Evolutionary conservation across 1,284 basidiomycete species (phyloP), one percentile per base, ranked within the genome.

Genomic region (Marasmius fiardii): DNA sequence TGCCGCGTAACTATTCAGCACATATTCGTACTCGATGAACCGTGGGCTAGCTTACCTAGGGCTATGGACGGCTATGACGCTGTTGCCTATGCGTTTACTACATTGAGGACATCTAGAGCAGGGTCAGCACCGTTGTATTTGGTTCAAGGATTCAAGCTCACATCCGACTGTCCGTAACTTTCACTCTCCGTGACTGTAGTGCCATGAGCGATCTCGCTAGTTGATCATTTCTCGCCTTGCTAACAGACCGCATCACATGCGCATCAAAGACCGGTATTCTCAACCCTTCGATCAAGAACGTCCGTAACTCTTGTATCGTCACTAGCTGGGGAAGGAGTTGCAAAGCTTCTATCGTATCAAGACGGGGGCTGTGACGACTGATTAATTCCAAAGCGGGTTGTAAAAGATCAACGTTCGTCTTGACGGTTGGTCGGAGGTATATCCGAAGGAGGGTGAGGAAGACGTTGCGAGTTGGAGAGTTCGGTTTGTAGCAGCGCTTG

Each of bases 31-130:
- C 28, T 43, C 39, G 37, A 28, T 60, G 44, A 50, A 23, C 16
- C 7, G 20, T 4, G 24, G 8, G 16, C 11, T 28, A 4, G 37
- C 79, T 65, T 62, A 88, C 88, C 82, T 79, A 59, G 94, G 95
- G 16, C 88, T 78, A 75, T 96, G 95, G 0, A 98, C 93, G 0
- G 95, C 93, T 63, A 99, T 94, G 37, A 97, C 95, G 58, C 92
- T 95, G 63, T 88, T 90, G 0, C 97, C 97, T 26, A 99, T 76
- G 20, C 95, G 83, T 67, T 98, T 98, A 68, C 95, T 90, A 69
- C 96, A 99, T 67, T 94, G 90, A 0, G 94, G 94, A 66, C 97
- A 98, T 71, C 94, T 96, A 53, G 34, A 51, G 50, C 44, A 51
- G 26, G 23, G 39, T 33, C 34, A 56, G 41, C 33, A 14, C 7